Evolutionary conservation across 1,284 basidiomycete species (phyloP).

Genomic region (Microbotryum saponariae): DNA sequence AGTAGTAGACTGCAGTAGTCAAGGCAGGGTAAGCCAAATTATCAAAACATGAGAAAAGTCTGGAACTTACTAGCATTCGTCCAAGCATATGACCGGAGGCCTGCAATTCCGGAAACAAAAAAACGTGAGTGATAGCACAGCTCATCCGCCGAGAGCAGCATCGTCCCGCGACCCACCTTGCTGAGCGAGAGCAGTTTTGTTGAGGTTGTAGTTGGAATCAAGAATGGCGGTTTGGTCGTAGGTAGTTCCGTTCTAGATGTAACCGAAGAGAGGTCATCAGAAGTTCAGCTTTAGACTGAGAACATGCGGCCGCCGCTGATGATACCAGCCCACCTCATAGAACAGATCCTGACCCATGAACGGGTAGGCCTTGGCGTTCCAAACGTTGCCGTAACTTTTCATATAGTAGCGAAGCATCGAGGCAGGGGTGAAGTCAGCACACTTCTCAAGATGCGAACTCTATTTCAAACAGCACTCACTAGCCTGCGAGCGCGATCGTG

Average conservation of each 20-base stretch:
- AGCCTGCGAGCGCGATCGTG: slow-evolving; percentile 37
- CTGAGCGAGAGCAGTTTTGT: slow-evolving; percentile 47
- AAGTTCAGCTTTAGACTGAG: too few relatives aligned
- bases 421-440: background rate
- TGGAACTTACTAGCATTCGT: slow-evolving; percentile 5
- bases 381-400: slow-evolving; percentile 42
- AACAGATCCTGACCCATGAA: slow-evolving; percentile 56
- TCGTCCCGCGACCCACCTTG: slow-evolving; percentile 39
- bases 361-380: slow-evolving; percentile 53
- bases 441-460: too few relatives aligned
- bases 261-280: too few relatives aligned
- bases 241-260: slow-evolving; percentile 46
- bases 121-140: background rate
- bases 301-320: too few relatives aligned
- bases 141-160: background rate
- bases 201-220: slow-evolving; percentile 78
- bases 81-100: slow-evolving; percentile 22
- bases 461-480: slow-evolving; percentile 37
- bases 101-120: too few relatives aligned
- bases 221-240: slow-evolving; percentile 54
- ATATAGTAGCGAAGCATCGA: too few relatives aligned
- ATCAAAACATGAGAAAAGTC: too few relatives aligned
- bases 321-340: slow-evolving; percentile 33
- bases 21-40: too few relatives aligned
- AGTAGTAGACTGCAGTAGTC: slow-evolving; percentile 14